Evolutionary conservation across 345 rosid species (phyloP).

Genomic region (Pistacia integerrima): DNA sequence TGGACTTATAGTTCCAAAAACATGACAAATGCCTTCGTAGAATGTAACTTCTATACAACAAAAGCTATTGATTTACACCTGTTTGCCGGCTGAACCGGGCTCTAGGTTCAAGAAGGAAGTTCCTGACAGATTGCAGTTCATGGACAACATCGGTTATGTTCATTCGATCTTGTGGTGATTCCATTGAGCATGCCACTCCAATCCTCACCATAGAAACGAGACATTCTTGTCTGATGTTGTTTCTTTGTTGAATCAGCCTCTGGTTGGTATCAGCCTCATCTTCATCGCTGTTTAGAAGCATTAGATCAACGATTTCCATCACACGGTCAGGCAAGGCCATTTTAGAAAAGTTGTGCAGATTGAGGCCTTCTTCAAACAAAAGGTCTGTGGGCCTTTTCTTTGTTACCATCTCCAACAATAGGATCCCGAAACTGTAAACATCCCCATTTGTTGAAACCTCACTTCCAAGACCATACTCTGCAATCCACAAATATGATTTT

Average conservation of each 20-base stretch:
- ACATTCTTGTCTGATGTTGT: neutral
- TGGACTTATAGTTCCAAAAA: too few species aligned
- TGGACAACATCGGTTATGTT: neutral
- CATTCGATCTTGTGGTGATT: constrained; percentile 7
- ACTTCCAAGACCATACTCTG: constrained; percentile 39
- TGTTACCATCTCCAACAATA: constrained; percentile 31
- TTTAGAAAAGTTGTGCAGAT: constrained; percentile 19
- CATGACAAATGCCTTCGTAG: too few species aligned
- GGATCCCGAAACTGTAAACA: constrained; percentile 29
- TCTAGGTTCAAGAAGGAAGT: too few species aligned
- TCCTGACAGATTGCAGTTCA: too few species aligned
- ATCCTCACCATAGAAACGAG: constrained; percentile 10
- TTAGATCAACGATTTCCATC: constrained; percentile 19
- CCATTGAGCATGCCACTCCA: neutral
- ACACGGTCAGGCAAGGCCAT: constrained; percentile 15
- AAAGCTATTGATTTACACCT: too few species aligned
- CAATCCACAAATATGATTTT: neutral
- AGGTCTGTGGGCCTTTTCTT: constrained; percentile 23
- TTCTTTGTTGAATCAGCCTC: too few species aligned
- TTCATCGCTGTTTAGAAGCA: constrained; percentile 4
- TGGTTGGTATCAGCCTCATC: neutral
- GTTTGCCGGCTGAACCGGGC: too few species aligned
- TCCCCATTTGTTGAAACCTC: constrained; percentile 24
- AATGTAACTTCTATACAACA: too few species aligned
- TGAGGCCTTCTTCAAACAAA: constrained; percentile 20